phyloP scores from a whole-genome alignment of 2,329 filamentous ascomycete genomes.

The Paecilomyces sp. region DNA sequence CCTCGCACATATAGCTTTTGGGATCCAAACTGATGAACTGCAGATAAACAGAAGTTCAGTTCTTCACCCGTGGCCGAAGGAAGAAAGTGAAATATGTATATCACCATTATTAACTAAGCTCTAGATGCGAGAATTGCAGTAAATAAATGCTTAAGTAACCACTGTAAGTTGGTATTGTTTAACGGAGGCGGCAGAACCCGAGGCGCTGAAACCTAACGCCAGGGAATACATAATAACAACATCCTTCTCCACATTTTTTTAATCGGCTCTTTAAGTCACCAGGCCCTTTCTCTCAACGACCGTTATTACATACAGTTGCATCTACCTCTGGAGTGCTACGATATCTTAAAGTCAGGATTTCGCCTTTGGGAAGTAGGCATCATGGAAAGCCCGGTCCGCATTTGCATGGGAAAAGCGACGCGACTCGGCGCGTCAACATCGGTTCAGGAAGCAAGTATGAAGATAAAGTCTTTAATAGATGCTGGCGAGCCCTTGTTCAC shows the following conservation, averaged over 20 bases:
- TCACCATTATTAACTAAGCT: no score
- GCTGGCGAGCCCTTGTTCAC: background rate
- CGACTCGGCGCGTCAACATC: background rate
- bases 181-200: no score
- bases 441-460: slow-evolving; percentile 4
- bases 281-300: background rate
- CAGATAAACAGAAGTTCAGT: no score
- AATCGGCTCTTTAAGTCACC: background rate
- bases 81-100: no score
- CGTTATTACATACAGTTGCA: background rate
- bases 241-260: background rate
- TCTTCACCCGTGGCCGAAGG: no score
- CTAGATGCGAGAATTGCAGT: no score
- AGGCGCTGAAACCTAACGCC: no score
- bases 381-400: background rate
- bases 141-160: no score
- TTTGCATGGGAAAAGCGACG: background rate
- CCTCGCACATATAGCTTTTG: no score
- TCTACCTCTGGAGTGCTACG: no score
- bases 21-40: no score
- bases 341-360: background rate
- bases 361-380: background rate
- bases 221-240: background rate
- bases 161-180: no score
- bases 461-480: slow-evolving; percentile 1